These are phyloP conservation scores for Fusarium sp. DNA, from an alignment of 2,329 filamentous ascomycete genomes.

Conservation along the genomic window DNA sequence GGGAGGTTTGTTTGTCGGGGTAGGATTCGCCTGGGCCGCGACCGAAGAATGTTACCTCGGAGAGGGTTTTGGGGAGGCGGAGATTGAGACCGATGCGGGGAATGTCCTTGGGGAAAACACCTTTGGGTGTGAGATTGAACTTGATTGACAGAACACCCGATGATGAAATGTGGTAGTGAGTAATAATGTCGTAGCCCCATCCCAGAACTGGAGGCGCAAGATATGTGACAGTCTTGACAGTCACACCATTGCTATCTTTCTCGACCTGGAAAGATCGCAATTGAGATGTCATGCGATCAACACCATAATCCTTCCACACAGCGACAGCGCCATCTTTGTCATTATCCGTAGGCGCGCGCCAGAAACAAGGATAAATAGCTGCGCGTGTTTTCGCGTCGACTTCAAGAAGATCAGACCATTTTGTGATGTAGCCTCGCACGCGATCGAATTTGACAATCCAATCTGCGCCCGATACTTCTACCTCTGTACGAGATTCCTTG, in stretches of 20 bases:
- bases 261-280: not conserved
- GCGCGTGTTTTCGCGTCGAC: not conserved
- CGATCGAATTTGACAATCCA: slow-evolving; percentile 3
- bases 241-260: not conserved
- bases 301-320: slow-evolving; percentile 12
- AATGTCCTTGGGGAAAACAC: not conserved
- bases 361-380: slow-evolving; percentile 13
- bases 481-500: not conserved
- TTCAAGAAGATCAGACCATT: slow-evolving; percentile 4
- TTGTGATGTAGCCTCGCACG: slow-evolving; percentile 6
- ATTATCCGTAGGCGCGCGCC: slow-evolving; percentile 15
- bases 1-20: slow-evolving; percentile 5
- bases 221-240: not conserved
- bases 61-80: not conserved
- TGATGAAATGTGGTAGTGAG: not conserved
- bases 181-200: slow-evolving; percentile 12
- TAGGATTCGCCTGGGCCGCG: slow-evolving; percentile 12
- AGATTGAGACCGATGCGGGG: slow-evolving; percentile 7
- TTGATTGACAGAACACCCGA: not conserved
- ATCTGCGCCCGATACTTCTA: not conserved
- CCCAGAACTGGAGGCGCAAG: slow-evolving; percentile 13
- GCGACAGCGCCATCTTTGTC: slow-evolving; percentile 4
- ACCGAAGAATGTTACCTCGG: slow-evolving; percentile 3
- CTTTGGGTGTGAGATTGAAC: not conserved
- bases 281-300: slow-evolving; percentile 16